Conservation (phyloP, 2,329 filamentous ascomycete genomes). For the Metarhizium anisopliae region DNA sequence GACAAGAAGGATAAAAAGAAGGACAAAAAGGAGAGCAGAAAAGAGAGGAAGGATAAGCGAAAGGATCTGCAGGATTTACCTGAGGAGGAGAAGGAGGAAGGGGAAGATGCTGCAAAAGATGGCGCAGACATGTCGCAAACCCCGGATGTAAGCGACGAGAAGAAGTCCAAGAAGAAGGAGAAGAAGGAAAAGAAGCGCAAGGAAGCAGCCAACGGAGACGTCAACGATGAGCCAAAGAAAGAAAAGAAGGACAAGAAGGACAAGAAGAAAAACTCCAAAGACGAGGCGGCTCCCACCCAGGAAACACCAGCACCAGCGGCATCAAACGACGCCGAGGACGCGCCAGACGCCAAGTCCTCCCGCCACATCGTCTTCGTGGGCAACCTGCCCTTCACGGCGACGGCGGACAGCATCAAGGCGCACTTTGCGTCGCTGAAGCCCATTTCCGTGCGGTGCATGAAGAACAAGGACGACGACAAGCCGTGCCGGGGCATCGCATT, state of each 20-base stretch:
- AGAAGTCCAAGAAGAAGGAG: conserved; percentile 14
- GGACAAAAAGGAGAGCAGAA: conserved; percentile 23
- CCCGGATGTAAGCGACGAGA: conserved; percentile 2
- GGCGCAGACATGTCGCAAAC: conserved; percentile 11
- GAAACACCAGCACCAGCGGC: conserved; percentile 8
- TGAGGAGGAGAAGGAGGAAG: conserved; percentile 13
- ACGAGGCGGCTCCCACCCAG: not conserved
- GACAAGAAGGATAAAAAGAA: conserved; percentile 25
- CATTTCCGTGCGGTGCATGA: conserved; percentile 53
- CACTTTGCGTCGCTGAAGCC: conserved; percentile 67
- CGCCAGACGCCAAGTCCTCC: conserved; percentile 6
- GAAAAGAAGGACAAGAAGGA: conserved; percentile 6
- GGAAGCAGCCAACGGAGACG: conserved; percentile 7
- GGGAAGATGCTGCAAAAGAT: conserved; percentile 13
- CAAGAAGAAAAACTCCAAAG: conserved; percentile 8
- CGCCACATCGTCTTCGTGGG: conserved; percentile 37
- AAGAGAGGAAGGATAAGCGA: conserved; percentile 32
- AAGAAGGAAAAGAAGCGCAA: conserved; percentile 17
- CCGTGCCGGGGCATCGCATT: conserved; percentile 72
- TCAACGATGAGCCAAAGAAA: conserved; percentile 9
- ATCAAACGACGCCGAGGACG: not conserved
- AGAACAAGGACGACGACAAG: conserved; percentile 51
- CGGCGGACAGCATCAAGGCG: conserved; percentile 53
- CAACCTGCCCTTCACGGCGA: conserved; percentile 83
- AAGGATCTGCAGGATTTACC: conserved; percentile 29